These are phyloP conservation scores for Globisporangium takayamanum DNA, from an alignment of 352 stramenopile species.

Conservation along the genomic window DNA sequence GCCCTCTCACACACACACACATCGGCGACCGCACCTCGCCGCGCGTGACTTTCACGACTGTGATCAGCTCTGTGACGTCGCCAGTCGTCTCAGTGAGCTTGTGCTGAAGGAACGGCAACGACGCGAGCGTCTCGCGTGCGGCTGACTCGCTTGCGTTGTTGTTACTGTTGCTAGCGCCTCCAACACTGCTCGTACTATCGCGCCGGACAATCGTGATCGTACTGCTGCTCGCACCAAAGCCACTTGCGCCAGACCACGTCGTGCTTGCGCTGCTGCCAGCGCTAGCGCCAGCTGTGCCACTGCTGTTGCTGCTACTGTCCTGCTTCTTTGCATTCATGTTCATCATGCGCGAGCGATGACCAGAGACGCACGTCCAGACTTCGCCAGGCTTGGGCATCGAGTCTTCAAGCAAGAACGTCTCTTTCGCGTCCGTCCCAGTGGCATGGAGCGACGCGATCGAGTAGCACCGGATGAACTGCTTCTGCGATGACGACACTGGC, in stretches of 20 bases:
- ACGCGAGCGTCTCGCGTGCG: conserved; percentile 26
- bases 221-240: conserved; percentile 3
- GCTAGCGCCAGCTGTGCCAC: not conserved
- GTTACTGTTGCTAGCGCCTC: conserved; percentile 12
- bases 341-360: conserved; percentile 35
- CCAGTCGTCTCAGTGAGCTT: conserved; percentile 34
- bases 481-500: conserved; percentile 5
- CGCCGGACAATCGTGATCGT: conserved; percentile 19
- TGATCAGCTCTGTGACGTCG: conserved; percentile 66
- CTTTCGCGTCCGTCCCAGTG: conserved; percentile 22
- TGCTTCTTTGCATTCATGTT: conserved; percentile 24
- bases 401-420: conserved; percentile 66
- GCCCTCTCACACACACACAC: not conserved
- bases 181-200: conserved; percentile 19
- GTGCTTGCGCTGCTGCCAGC: no score
- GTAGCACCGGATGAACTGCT: conserved; percentile 51
- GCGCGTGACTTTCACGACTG: conserved; percentile 62
- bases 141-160: conserved; percentile 4
- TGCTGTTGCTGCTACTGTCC: conserved; percentile 7
- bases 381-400: conserved; percentile 71
- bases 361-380: conserved; percentile 64
- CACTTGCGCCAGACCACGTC: not conserved
- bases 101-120: conserved; percentile 31
- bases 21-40: conserved; percentile 33
- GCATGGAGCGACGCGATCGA: conserved; percentile 42